Evolutionary conservation across 2,329 filamentous ascomycete genomes (phyloP), one percentile per base, ranked within the genome.

Genomic region (Fusarium siculi): DNA sequence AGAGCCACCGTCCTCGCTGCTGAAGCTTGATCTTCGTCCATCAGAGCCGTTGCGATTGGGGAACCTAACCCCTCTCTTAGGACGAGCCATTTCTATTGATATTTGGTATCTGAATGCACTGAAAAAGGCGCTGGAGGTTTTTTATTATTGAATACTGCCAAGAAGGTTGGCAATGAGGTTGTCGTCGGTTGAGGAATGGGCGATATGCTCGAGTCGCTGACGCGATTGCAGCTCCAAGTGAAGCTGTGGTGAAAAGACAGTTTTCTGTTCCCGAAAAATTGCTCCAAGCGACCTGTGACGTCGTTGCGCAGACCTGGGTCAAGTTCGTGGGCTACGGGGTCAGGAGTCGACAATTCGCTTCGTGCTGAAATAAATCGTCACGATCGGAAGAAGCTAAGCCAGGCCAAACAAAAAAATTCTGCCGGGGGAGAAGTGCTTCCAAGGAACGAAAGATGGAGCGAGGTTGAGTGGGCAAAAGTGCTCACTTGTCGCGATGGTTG

Each of bases 11-110:
- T 83, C 82, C 77, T 93, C 91, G 80, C 90, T 92, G 75, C 92
- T 93, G 82, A 93, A 90, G 86, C 91, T 93, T 65, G 89, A 88
- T 76, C 92, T 90, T 75, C 90, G 87, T 56, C 89, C 87, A 18
- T 92, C 87, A 68, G 71, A 75, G 54, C 76, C 73, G 66, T 79
- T 79, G 64, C 77, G 85, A 70, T 89, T 87, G 74, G 81, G 86
- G 80, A 89, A 89, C 73, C 86, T 85, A 68, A 89, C 87, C 78
- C 87, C 87, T 80, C 87, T 85, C 80, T 82, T 83, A 72, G 82
- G 79, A 70, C 81, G 79, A 57, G 77, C 79, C 81, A 84, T 84
- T 71, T 69, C 64, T 72, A 68, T 30, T 34, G 25, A 53, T 58
- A 54, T 50, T 55, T 28, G 64, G 57, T 53, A 53, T 43, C 39